phyloP scores from a whole-genome alignment of 2,329 filamentous ascomycete genomes.

The Lachnellula arida region DNA sequence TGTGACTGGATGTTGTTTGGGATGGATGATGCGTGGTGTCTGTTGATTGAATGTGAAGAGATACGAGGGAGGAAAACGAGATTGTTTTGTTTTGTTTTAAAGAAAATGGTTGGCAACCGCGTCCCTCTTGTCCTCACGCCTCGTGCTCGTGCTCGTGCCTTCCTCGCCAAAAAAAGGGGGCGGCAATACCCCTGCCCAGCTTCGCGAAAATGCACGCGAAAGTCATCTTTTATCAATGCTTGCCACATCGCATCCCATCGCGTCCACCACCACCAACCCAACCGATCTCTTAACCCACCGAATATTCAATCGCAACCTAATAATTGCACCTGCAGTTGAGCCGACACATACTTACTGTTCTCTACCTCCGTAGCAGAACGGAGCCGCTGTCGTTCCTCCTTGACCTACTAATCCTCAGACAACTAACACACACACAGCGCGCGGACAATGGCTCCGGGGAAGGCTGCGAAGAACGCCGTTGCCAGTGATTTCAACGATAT shows the following conservation, averaged over 20 bases:
- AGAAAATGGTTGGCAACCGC: not conserved
- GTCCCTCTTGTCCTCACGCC: not conserved
- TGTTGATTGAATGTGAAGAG: not conserved
- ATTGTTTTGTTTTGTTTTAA: not conserved
- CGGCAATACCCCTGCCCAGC: not conserved
- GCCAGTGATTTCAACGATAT: slow-evolving; percentile 31
- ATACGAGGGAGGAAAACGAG: not conserved
- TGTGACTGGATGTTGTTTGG: slow-evolving; percentile 1
- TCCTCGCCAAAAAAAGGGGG: slow-evolving; percentile 1
- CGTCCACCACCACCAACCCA: not conserved
- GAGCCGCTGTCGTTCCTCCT: not conserved
- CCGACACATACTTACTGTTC: not conserved
- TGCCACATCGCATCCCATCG: slow-evolving; percentile 1
- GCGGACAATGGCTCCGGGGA: slow-evolving; percentile 28
- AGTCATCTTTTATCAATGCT: not conserved
- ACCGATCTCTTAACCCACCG: not conserved
- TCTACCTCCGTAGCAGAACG: not conserved
- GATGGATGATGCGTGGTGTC: not conserved
- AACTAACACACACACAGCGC: slow-evolving; percentile 11
- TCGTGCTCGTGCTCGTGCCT: not conserved
- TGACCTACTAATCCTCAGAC: slow-evolving; percentile 10
- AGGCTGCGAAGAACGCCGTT: slow-evolving; percentile 6
- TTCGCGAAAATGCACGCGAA: not conserved
- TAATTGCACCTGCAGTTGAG: not conserved
- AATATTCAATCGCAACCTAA: not conserved